Percentiles rank a stretch among this genome's conserved stretches.
These are phyloP conservation scores for Cercophora samala DNA, from an alignment of 495 filamentous ascomycete species.

Conservation along the genomic window DNA sequence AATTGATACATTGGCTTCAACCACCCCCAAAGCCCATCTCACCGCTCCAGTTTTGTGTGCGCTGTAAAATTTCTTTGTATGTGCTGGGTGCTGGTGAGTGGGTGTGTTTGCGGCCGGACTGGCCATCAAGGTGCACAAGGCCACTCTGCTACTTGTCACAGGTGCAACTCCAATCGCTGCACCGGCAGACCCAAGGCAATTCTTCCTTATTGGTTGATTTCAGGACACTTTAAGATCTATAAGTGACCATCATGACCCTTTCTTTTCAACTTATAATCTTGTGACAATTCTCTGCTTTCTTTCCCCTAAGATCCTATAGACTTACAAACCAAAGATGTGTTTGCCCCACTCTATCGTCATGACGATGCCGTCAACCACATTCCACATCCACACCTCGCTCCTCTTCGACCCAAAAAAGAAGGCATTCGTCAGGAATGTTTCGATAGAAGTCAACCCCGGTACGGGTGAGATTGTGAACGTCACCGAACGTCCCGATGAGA, in stretches of 20 bases:
- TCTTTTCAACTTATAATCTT: background rate
- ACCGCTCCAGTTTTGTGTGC: background rate
- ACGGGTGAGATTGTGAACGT: constrained; percentile 44
- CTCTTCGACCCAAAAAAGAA: constrained; percentile 51
- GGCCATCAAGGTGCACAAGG: constrained; percentile 4
- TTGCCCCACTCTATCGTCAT: background rate
- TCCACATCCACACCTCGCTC: constrained; percentile 45
- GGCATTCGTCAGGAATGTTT: constrained; percentile 39
- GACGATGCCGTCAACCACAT: background rate
- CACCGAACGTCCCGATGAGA: constrained; percentile 28
- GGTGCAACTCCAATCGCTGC: background rate
- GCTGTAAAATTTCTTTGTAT: constrained; percentile 1
- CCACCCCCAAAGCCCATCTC: background rate
- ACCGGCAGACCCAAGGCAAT: background rate
- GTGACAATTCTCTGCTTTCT: background rate
- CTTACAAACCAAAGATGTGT: background rate
- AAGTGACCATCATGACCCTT: background rate
- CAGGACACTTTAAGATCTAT: background rate
- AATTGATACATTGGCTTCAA: background rate
- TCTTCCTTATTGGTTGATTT: background rate
- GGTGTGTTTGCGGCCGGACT: background rate
- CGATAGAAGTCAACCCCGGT: constrained; percentile 36
- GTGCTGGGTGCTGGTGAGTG: background rate
- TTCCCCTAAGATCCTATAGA: background rate
- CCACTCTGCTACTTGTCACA: background rate